Base-by-base conservation (phyloP, 345 rosid genomes). In the Lumnitzera littorea region DNA sequence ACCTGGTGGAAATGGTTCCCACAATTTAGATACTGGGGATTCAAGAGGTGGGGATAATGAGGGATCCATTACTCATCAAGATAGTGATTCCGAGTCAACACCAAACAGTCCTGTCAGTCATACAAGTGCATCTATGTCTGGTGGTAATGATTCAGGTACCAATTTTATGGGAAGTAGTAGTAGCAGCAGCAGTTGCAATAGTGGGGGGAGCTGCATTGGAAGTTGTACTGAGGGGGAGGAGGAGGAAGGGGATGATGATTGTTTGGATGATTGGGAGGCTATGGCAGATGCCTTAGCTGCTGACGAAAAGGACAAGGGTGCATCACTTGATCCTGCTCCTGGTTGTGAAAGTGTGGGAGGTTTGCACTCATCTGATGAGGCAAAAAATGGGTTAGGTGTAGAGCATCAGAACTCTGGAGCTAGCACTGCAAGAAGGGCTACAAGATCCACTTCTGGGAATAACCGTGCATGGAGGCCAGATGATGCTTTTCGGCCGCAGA, bases 261-360 rank as follows among this genome's bases (percentile, higher is more conserved):
- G 91, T 66, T 72, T 84, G 76, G 96, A 89, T 58, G 91, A 89
- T 58, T 89, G 96, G 96, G 96, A 89, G 69, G 87, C 94, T 61
- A 54, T 86, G 66, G 94, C 96, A 20, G 96, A 89, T 72, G 96
- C 96, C 61, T 66, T 89, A 65, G 91, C 87, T 0, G 91, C 87
- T 2, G 71, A 71, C 63, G 87, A 74, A n/a, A 75, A 73, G 5
- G 70, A 76, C 57, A 74, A 72, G 24, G 56, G 65, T 66, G 62
- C 63, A 8, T 36, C 43, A 36, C 7, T 36, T 4, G 78, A 72
- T 23, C 66, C 69, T 14, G 53, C 69, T 14, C 31, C 60, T 16
- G 68, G 63, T 67, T 62, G 27, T 56, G 76, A 69, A 56, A 58
- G 55, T 57, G 15, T 64, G 53, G 63, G 52, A 54, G 72, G 43